These are phyloP conservation scores for Nicotiana sylvestris DNA, from an alignment of 257 asterid species.

Conservation along the genomic window DNA sequence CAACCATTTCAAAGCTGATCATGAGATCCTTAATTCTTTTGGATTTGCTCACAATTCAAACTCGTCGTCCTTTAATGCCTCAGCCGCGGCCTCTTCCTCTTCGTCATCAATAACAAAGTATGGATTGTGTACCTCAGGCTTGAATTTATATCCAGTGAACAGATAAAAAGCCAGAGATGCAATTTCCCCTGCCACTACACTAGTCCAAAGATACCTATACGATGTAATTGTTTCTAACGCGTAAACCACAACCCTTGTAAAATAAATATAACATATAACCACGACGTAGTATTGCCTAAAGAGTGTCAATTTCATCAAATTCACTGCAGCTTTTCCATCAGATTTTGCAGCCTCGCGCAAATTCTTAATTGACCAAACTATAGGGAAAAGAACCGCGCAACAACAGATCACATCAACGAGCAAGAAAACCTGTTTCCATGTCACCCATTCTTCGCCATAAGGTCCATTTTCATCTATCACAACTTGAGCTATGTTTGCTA, in stretches of 20 bases:
- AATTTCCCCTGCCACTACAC: conserved; percentile 72
- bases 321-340: conserved; percentile 89
- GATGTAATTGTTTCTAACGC: conserved; percentile 81
- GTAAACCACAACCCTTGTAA: conserved; percentile 82
- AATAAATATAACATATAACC: conserved; percentile 82
- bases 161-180: conserved; percentile 71
- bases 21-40: not conserved
- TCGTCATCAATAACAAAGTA: conserved; percentile 78
- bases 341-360: conserved; percentile 80
- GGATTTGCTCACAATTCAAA: conserved; percentile 54
- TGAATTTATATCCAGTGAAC: conserved; percentile 72
- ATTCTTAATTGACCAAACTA: conserved; percentile 89
- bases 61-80: conserved; percentile 85
- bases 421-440: conserved; percentile 78
- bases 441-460: conserved; percentile 62
- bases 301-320: conserved; percentile 78
- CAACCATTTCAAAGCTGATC: not conserved
- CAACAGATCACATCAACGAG: conserved; percentile 79
- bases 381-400: conserved; percentile 78
- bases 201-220: conserved; percentile 77
- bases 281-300: conserved; percentile 80
- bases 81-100: conserved; percentile 86
- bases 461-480: conserved; percentile 81
- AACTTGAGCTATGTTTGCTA: conserved; percentile 83
- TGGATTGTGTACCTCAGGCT: conserved; percentile 81